These are phyloP conservation scores for Abrus precatorius DNA, from an alignment of 306 rosid species.

Conservation along the genomic window DNA sequence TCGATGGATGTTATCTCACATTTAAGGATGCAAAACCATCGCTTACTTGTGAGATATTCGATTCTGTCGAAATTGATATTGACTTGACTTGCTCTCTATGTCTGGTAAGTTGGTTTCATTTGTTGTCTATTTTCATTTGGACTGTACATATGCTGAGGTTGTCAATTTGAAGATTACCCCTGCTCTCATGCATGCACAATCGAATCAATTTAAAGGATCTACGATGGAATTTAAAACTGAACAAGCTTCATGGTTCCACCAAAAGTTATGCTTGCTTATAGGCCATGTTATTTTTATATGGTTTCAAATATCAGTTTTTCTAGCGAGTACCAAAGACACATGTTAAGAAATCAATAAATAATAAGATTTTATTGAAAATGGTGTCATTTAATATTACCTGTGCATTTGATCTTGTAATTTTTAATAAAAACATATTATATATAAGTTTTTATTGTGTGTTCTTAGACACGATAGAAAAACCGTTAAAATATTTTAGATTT, in stretches of 20 bases:
- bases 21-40: constrained; percentile 80
- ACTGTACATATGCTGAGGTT: constrained; percentile 12
- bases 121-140: constrained; percentile 41
- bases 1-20: constrained; percentile 71
- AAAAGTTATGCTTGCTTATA: background rate
- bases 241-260: constrained; percentile 7
- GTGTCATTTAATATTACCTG: no score
- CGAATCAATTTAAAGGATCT: background rate
- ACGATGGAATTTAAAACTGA: constrained; percentile 4
- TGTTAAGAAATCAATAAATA: no score
- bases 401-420: no score
- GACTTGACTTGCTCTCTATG: constrained; percentile 93
- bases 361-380: no score
- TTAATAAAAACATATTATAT: no score
- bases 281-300: background rate
- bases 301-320: background rate
- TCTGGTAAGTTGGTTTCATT: constrained; percentile 66
- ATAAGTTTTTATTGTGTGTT: no score
- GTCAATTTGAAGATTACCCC: constrained; percentile 12
- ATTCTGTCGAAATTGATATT: constrained; percentile 74
- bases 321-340: no score
- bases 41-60: constrained; percentile 78
- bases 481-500: background rate
- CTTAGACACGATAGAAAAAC: no score
- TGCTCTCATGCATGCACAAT: background rate